Base-by-base conservation (phyloP, 495 filamentous ascomycete genomes). In the Podospora anserina region DNA sequence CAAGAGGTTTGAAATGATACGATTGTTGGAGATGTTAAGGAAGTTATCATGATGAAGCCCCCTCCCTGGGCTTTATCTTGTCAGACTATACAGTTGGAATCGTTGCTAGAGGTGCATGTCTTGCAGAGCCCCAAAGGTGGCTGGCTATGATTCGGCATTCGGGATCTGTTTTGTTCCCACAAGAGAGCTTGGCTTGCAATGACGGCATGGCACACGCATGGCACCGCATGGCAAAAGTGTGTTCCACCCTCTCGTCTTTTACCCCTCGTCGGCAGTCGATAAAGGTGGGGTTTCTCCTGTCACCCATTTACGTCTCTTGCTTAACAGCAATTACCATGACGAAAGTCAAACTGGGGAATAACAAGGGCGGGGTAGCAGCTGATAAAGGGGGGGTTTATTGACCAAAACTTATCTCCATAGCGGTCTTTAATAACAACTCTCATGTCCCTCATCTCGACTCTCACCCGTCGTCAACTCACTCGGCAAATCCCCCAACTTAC, bases 241-340 rank as follows among this genome's bases (percentile, higher is more conserved):
- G 68, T 44, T 68, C 66, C 70, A 65, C 34, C 28, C 64, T 27
- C 30, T 32, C 39, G 20, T 49, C 39, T 23, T 44, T 18, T 63
- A 61, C 68, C 68, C 68, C 68, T 64, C 68, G 64, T 66, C 68
- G 68, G 68, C 64, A 70, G 53, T 69, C 68, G 28, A 61, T 19
- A 65, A 67, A 44, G 66, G 60, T 63, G 66, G 66, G 66, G 59
- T 67, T 55, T 18, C 23, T 49, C 39, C 13, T 11, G 7, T 16
- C 39, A 49, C 39, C 9, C 9, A 2, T 49, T 49, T 49, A 13
- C 15, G 39, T 16, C 39, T 39, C 34, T 39, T 49, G 39, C 39
- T 49, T 49, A 49, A 49, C 59, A 61, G 59, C 26, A 23, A 55
- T 18, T 44, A 54, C 63, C 56, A 57, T 59, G n/a, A 34, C n/a